These are phyloP conservation scores for Claviceps capensis DNA, from an alignment of 2,329 filamentous ascomycete genomes.

Conservation along the genomic window DNA sequence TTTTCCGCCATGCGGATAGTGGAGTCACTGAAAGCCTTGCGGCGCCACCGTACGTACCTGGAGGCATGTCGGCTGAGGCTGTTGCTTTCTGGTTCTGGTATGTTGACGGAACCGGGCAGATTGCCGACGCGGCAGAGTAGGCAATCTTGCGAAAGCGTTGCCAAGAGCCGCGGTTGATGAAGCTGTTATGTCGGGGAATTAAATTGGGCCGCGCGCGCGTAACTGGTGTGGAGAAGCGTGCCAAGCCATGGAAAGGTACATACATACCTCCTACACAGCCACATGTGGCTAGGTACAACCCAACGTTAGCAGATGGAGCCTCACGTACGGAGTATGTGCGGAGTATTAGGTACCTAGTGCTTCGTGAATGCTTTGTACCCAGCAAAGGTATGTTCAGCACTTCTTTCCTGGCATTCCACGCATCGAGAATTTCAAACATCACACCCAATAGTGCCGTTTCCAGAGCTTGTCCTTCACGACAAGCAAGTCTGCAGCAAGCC, in stretches of 20 bases:
- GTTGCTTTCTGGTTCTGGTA: too few relatives aligned
- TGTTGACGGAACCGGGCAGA: background rate
- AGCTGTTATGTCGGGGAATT: background rate
- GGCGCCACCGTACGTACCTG: constrained; percentile 2
- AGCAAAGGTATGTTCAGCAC: background rate
- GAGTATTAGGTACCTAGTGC: too few relatives aligned
- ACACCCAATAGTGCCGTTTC: background rate
- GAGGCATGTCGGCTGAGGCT: constrained; percentile 1
- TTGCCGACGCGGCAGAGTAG: background rate
- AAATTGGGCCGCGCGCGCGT: background rate
- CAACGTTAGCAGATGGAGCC: too few relatives aligned
- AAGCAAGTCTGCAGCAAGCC: too few relatives aligned
- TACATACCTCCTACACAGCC: background rate
- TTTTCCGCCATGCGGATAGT: background rate
- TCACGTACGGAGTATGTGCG: too few relatives aligned
- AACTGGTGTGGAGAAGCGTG: background rate
- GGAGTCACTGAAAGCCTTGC: background rate
- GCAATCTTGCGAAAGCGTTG: background rate
- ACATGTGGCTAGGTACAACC: background rate
- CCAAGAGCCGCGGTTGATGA: background rate
- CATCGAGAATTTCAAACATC: too few relatives aligned
- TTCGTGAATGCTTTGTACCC: too few relatives aligned
- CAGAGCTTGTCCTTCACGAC: background rate
- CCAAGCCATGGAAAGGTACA: background rate
- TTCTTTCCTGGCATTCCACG: too few relatives aligned